These are phyloP conservation scores for Candida awuae DNA, from an alignment of 805 yeast species.

Conservation along the genomic window DNA sequence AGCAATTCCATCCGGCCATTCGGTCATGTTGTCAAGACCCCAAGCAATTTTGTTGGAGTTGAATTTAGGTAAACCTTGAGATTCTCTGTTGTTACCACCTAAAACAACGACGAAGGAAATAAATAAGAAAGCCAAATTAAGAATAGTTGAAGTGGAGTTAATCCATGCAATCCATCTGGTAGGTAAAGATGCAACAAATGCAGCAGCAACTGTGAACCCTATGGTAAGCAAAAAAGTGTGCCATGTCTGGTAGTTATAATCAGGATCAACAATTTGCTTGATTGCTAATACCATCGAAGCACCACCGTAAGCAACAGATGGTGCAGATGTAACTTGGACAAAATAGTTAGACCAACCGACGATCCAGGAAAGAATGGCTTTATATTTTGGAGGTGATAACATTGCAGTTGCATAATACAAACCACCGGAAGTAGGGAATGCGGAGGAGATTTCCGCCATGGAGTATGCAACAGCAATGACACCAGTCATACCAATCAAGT, in stretches of 20 bases:
- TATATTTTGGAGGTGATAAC: conserved; percentile 47
- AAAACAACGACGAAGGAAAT: conserved; percentile 48
- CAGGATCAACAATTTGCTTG: conserved; percentile 33
- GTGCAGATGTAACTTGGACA: conserved; percentile 55
- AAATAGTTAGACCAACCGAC: conserved; percentile 61
- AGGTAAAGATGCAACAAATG: conserved; percentile 43
- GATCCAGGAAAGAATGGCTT: conserved; percentile 51
- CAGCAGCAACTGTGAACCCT: conserved; percentile 42
- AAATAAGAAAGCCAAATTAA: conserved; percentile 41
- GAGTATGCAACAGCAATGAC: conserved; percentile 51
- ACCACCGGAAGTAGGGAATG: conserved; percentile 64
- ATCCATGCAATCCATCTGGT: conserved; percentile 47
- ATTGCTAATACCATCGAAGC: conserved; percentile 51
- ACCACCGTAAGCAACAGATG: conserved; percentile 50
- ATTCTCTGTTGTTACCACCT: conserved; percentile 38
- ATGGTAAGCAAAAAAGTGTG: conserved; percentile 45
- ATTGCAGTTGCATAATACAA: conserved; percentile 62
- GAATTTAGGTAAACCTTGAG: conserved; percentile 37
- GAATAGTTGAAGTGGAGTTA: conserved; percentile 41
- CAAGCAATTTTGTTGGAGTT: conserved; percentile 44
- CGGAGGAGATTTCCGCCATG: conserved; percentile 57
- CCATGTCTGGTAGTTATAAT: conserved; percentile 38
- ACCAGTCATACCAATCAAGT: conserved; percentile 46
- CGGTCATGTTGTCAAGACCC: conserved; percentile 49
- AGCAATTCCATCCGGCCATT: conserved; percentile 56